Evolutionary conservation across 1,139 yeast species (phyloP).

Genomic region (Diutina ranongensis): DNA sequence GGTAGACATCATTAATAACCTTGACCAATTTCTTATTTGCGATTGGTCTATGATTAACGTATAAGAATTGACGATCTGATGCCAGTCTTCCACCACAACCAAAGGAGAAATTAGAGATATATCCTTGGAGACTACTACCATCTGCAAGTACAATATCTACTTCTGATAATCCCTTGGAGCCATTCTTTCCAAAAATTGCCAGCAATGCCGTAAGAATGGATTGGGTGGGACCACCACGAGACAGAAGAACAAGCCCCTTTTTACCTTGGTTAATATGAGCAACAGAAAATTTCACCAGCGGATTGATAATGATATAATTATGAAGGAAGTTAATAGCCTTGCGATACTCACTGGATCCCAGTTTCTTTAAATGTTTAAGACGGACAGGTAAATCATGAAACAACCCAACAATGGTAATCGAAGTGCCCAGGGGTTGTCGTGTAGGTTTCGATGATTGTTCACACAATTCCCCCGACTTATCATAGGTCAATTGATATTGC

Average conservation of each 20-base stretch:
- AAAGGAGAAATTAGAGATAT: slow-evolving; percentile 61
- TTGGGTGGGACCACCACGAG: slow-evolving; percentile 32
- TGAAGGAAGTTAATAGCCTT: slow-evolving; percentile 54
- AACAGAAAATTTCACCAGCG: slow-evolving; percentile 47
- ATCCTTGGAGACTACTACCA: slow-evolving; percentile 31
- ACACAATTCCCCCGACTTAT: slow-evolving; percentile 37
- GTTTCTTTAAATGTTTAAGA: slow-evolving; percentile 56
- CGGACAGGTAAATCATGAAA: slow-evolving; percentile 68
- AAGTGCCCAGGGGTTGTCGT: slow-evolving; percentile 47
- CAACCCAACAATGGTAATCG: slow-evolving; percentile 36
- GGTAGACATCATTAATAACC: slow-evolving; percentile 63
- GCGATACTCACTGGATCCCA: slow-evolving; percentile 58
- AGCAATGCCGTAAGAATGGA: slow-evolving; percentile 41
- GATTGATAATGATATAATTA: slow-evolving; percentile 53
- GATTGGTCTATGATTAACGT: slow-evolving; percentile 69
- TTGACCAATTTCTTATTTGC: slow-evolving; percentile 42
- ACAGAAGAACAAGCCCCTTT: slow-evolving; percentile 36
- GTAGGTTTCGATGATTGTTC: slow-evolving; percentile 20
- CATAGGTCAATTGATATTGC: slow-evolving; percentile 48
- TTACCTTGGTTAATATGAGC: slow-evolving; percentile 38
- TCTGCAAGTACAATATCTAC: slow-evolving; percentile 23
- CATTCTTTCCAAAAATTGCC: slow-evolving; percentile 59
- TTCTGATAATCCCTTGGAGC: slow-evolving; percentile 43
- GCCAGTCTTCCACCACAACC: slow-evolving; percentile 51
- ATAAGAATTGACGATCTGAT: slow-evolving; percentile 65